Percentiles rank a stretch among this genome's conserved stretches.
Conservation (phyloP, 306 rosid genomes). For the Arachis stenosperma region DNA sequence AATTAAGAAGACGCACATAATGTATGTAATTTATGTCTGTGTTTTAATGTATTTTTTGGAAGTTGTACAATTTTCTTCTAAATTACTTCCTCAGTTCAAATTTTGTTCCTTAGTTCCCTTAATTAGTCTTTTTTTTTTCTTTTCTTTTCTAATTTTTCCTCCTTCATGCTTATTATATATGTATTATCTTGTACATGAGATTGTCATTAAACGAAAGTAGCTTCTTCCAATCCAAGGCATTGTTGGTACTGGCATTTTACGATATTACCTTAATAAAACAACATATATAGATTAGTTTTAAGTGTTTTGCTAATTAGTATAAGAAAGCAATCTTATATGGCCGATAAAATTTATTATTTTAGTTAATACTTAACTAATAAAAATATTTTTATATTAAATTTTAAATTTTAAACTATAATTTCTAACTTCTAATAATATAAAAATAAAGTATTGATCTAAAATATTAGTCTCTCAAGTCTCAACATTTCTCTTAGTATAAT, state of each 20-base stretch:
- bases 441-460: too few relatives aligned
- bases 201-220: neutral
- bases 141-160: neutral
- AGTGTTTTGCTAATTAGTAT: too few relatives aligned
- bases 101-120: neutral
- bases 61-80: slow-evolving; percentile 12
- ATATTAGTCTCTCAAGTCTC: too few relatives aligned
- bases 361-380: too few relatives aligned
- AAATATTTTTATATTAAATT: too few relatives aligned
- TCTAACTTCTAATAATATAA: too few relatives aligned
- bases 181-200: slow-evolving; percentile 26
- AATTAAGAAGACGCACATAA: neutral
- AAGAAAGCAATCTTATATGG: too few relatives aligned
- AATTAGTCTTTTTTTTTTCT: neutral
- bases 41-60: slow-evolving; percentile 18
- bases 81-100: neutral
- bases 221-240: neutral
- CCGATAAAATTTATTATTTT: too few relatives aligned
- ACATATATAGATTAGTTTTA: neutral
- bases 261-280: neutral
- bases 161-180: neutral
- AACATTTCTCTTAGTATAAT: too few relatives aligned
- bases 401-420: too few relatives aligned
- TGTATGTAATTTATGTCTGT: neutral
- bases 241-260: neutral